Base-by-base conservation (phyloP, 176 grass and related monocot species). In the Avena insularis region DNA sequence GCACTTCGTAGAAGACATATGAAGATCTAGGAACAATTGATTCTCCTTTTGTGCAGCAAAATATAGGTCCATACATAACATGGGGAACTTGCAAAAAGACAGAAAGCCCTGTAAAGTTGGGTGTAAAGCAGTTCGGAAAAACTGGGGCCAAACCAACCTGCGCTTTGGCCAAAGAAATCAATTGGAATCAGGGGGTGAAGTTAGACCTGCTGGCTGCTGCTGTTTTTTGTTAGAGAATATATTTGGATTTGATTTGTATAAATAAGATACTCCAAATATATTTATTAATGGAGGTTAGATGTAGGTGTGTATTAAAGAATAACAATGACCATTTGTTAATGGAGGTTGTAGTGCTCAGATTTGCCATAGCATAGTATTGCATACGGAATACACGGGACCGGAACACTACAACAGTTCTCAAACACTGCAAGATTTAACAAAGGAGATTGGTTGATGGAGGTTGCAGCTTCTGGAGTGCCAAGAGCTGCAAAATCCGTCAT, bases 41-140 rank as follows among this genome's bases (percentile, higher is more conserved):
- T 58, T 46, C 17, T 76, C 4, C 11, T 47, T 31, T 6, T 48
- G 5, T 66, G 14, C 45, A 19, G 6, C 8, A 63, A 51, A 51
- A 49, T 74, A 47, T 25, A 84, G 70, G 70, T 84, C 17, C 17
- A 5, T 62, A 21, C 20, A 46, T 60, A 64, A 76, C 16, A 9
- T 54, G 14, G 29, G 29, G 29, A 67, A 35, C 29, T 67, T 67
- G 40, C 29, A 12, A 65, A 65, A 65, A 13, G 5, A 31, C 31
- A 65, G 15, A 7, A 12, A 12, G 14, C 3, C 80, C 77, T 76
- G 23, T 36, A 43, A 73, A 25, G 38, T 88, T 88, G 77, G 89
- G 63, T 78, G 81, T 76, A 13, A 4, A 71, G 83, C 82, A 72
- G 85, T 88, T 92, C 14, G 82, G 82, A 92, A 94, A 85, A 90